These are phyloP conservation scores for Crithidia sp. DNA, from an alignment of 208 protist genomes.

Conservation along the genomic window DNA sequence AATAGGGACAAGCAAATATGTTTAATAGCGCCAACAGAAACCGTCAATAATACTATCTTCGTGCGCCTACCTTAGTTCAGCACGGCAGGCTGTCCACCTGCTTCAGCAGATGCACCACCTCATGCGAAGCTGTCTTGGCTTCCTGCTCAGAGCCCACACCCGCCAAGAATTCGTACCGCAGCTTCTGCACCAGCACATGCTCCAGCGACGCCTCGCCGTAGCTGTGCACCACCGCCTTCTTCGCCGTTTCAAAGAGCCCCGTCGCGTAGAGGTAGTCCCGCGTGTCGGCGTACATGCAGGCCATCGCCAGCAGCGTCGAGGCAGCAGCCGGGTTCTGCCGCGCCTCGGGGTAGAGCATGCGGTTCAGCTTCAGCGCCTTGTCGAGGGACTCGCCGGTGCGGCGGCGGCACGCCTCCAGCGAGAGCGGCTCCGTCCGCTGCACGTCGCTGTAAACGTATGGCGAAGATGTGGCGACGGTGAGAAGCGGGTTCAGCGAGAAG, in stretches of 20 bases:
- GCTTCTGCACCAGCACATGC: conserved; percentile 51
- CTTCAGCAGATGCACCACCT: conserved; percentile 77
- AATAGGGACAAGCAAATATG: too few species aligned
- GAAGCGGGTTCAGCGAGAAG: conserved; percentile 71
- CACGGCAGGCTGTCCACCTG: conserved; percentile 56
- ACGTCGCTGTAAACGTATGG: conserved; percentile 71
- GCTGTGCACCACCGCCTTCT: conserved; percentile 57
- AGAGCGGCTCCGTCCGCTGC: conserved; percentile 31
- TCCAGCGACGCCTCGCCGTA: conserved; percentile 76
- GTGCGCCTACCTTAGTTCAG: background rate
- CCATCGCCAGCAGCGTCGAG: conserved; percentile 73
- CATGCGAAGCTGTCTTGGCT: conserved; percentile 74
- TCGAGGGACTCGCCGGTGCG: conserved; percentile 66
- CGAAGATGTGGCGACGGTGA: conserved; percentile 52
- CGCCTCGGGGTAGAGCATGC: conserved; percentile 59
- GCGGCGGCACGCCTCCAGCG: conserved; percentile 59
- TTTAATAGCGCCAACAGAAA: too few species aligned
- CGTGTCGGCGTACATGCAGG: conserved; percentile 87
- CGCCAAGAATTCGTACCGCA: conserved; percentile 85
- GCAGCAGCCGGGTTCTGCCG: conserved; percentile 67
- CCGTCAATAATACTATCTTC: too few species aligned
- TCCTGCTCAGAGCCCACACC: conserved; percentile 89
- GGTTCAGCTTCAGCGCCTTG: conserved; percentile 77
- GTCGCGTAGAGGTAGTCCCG: conserved; percentile 90
- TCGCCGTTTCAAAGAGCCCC: conserved; percentile 79